Evolutionary conservation across 768 basidiomycete species (phyloP).

Genomic region (Pulveroboletus frians): DNA sequence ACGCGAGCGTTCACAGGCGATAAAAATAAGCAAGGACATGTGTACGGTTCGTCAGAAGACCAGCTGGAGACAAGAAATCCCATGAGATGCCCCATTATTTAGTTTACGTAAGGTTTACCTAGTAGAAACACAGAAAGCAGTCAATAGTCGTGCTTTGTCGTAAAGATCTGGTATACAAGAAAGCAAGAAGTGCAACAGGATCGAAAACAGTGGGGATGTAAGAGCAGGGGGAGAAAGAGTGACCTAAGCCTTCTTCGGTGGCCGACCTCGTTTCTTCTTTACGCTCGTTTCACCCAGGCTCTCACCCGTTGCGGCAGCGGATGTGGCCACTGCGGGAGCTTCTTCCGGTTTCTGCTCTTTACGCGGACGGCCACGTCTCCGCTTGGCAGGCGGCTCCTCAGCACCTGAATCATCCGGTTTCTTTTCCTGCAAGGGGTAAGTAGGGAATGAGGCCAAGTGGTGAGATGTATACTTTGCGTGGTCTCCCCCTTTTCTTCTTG

Average conservation of each 20-base stretch:
- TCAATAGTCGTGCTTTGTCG: conserved; percentile 32
- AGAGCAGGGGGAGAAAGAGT: conserved; percentile 1
- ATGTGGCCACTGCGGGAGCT: conserved; percentile 33
- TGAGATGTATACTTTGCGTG: conserved; percentile 41
- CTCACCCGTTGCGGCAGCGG: conserved; percentile 28
- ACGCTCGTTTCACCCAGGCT: conserved; percentile 44
- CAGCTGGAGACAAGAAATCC: conserved; percentile 20
- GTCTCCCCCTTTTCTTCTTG: conserved; percentile 48
- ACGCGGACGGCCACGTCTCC: conserved; percentile 71
- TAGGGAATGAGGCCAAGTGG: conserved; percentile 19
- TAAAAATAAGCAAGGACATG: conserved; percentile 30
- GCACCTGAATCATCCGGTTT: conserved; percentile 43
- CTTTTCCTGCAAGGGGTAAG: conserved; percentile 27
- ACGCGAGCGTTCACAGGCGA: conserved; percentile 27
- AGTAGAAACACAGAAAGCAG: conserved; percentile 32
- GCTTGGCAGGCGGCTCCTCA: conserved; percentile 53
- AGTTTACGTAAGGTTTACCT: conserved; percentile 34
- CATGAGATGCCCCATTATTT: conserved; percentile 28
- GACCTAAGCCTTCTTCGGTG: conserved; percentile 42
- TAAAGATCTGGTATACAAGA: conserved; percentile 33
- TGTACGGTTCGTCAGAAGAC: conserved; percentile 12
- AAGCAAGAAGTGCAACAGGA: conserved; percentile 30
- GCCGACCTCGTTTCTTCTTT: conserved; percentile 73
- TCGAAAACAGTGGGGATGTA: conserved; percentile 19
- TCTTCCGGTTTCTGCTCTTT: conserved; percentile 52